Evolutionary conservation across 805 yeast species (phyloP).

Genomic region (Kodamaea restingae): DNA sequence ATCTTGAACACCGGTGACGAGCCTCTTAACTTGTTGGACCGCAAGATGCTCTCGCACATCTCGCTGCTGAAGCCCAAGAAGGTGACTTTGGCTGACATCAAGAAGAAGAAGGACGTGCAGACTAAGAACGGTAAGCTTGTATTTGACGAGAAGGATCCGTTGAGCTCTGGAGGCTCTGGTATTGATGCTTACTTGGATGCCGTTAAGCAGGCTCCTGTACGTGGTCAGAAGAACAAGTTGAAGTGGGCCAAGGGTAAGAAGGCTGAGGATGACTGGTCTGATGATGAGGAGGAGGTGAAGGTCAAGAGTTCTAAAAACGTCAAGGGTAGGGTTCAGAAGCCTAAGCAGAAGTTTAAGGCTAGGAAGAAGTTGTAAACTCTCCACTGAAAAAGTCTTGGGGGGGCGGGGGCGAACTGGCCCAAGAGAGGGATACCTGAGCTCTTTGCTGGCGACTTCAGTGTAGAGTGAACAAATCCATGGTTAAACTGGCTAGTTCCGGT

Average conservation of each 20-base stretch:
- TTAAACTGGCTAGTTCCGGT: no score
- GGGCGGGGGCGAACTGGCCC: no score
- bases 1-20: conserved; percentile 71
- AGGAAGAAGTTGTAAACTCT: conserved; percentile 54
- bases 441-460: no score
- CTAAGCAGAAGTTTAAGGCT: conserved; percentile 51
- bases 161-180: conserved; percentile 47
- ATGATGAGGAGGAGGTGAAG: conserved; percentile 44
- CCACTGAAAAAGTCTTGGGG: neutral
- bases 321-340: conserved; percentile 30
- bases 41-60: conserved; percentile 78
- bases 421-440: no score
- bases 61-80: conserved; percentile 82
- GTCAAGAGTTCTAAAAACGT: conserved; percentile 11
- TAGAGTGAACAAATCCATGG: no score
- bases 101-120: conserved; percentile 35
- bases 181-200: conserved; percentile 93
- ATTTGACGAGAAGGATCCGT: conserved; percentile 49
- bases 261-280: conserved; percentile 44
- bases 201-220: conserved; percentile 84
- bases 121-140: conserved; percentile 67
- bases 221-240: conserved; percentile 89
- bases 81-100: conserved; percentile 41
- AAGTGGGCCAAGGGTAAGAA: conserved; percentile 80
- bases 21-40: conserved; percentile 87